phyloP scores from a whole-genome alignment of 306 rosid genomes.

The Cicer judaicum region DNA sequence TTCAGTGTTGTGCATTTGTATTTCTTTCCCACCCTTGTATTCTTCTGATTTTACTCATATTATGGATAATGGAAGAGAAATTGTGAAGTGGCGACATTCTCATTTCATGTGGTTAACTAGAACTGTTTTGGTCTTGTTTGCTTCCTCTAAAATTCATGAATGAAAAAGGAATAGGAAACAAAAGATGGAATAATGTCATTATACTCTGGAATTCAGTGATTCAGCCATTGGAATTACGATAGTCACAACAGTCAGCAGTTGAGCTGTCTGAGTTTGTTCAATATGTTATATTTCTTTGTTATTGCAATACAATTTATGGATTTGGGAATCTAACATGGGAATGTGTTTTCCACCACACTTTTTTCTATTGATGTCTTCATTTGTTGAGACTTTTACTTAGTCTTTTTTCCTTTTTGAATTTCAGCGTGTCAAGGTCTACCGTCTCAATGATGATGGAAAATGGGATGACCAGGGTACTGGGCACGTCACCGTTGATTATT shows the following conservation, averaged over 20 bases:
- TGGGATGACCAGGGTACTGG: slow-evolving; percentile 99
- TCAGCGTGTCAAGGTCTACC: slow-evolving; percentile 97
- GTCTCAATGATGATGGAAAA: slow-evolving; percentile 82
- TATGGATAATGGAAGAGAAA: not conserved
- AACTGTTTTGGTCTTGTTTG: slow-evolving; percentile 21
- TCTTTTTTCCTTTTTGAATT: slow-evolving; percentile 40
- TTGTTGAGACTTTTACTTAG: slow-evolving; percentile 10
- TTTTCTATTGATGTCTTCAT: slow-evolving; percentile 7
- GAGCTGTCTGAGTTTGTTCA: slow-evolving; percentile 33
- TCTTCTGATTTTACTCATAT: slow-evolving; percentile 10
- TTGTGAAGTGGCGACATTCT: not conserved
- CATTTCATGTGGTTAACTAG: slow-evolving; percentile 11
- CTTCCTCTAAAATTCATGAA: slow-evolving; percentile 7
- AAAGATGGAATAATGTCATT: not conserved
- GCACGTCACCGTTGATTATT: slow-evolving; percentile 81
- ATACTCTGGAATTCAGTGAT: slow-evolving; percentile 31
- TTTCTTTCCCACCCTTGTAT: not conserved
- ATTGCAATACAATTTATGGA: slow-evolving; percentile 15
- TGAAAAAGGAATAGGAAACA: slow-evolving; percentile 9
- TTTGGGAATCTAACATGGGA: slow-evolving; percentile 17
- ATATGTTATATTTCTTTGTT: slow-evolving; percentile 22
- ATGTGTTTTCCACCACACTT: slow-evolving; percentile 10
- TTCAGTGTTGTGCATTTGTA: not conserved
- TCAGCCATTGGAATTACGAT: not conserved
- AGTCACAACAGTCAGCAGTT: slow-evolving; percentile 8